These are phyloP conservation scores for Schizosaccharomyces lindneri DNA, from an alignment of 805 yeast species.

Conservation along the genomic window DNA sequence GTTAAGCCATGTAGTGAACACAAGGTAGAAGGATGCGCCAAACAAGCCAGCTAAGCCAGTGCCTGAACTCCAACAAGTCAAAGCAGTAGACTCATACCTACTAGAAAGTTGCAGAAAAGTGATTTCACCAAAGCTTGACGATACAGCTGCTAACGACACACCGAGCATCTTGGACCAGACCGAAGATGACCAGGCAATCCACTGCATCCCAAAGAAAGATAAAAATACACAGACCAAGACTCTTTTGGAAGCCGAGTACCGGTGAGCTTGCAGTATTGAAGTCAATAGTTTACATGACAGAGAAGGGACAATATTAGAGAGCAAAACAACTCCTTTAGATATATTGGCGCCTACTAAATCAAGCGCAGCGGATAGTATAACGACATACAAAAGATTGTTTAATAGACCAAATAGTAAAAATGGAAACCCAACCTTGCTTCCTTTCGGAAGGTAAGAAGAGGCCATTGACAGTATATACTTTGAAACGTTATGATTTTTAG, in stretches of 20 bases:
- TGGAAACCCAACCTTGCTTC: slow-evolving; percentile 12
- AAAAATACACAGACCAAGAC: slow-evolving; percentile 29
- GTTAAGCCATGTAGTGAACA: slow-evolving; percentile 44
- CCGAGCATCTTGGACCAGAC: slow-evolving; percentile 31
- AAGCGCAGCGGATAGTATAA: slow-evolving; percentile 73
- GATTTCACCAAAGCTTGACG: slow-evolving; percentile 78
- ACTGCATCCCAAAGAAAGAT: slow-evolving; percentile 51
- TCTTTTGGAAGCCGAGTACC: slow-evolving; percentile 31
- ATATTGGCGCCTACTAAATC: slow-evolving; percentile 64
- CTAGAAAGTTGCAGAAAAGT: slow-evolving; percentile 77
- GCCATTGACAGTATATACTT: background rate
- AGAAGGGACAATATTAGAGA: slow-evolving; percentile 74
- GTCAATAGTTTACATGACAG: slow-evolving; percentile 44
- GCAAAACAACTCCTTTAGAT: slow-evolving; percentile 65
- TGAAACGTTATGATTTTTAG: background rate
- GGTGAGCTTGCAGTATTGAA: slow-evolving; percentile 48
- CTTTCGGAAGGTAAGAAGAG: background rate
- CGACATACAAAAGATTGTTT: slow-evolving; percentile 75
- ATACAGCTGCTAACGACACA: slow-evolving; percentile 49
- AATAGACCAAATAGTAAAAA: slow-evolving; percentile 71
- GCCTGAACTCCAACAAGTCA: slow-evolving; percentile 79
- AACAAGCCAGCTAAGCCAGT: slow-evolving; percentile 88
- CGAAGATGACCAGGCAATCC: slow-evolving; percentile 22
- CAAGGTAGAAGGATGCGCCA: slow-evolving; percentile 43
- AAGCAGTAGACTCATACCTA: slow-evolving; percentile 26